phyloP scores from a whole-genome alignment of 2,329 filamentous ascomycete genomes.

The Colletotrichum melonis region DNA sequence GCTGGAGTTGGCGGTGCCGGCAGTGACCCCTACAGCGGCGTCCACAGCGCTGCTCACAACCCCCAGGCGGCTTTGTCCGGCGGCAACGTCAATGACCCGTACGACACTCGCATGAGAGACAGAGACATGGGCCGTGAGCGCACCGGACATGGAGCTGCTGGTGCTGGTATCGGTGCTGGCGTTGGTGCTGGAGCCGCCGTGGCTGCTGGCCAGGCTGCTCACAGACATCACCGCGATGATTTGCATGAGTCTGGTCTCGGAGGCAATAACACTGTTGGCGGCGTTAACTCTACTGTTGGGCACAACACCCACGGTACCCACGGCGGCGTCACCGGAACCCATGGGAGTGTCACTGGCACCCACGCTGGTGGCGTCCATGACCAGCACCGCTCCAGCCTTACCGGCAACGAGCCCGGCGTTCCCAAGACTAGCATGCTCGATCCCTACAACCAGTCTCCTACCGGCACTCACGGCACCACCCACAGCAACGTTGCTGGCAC shows the following conservation, averaged over 20 bases:
- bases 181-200: slow-evolving; percentile 14
- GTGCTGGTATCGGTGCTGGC: slow-evolving; percentile 25
- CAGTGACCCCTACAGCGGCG: slow-evolving; percentile 17
- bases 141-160: slow-evolving; percentile 22
- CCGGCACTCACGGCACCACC: neutral
- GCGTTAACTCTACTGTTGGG: neutral
- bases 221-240: slow-evolving; percentile 29
- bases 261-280: neutral
- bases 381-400: neutral
- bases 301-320: neutral
- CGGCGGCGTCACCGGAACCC: slow-evolving; percentile 1
- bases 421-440: slow-evolving; percentile 35
- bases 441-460: slow-evolving; percentile 24
- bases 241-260: slow-evolving; percentile 18
- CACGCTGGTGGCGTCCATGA: slow-evolving; percentile 6
- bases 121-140: slow-evolving; percentile 34
- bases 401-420: slow-evolving; percentile 15
- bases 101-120: slow-evolving; percentile 33
- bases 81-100: slow-evolving; percentile 19
- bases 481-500: neutral
- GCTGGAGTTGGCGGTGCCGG: slow-evolving; percentile 11
- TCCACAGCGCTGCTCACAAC: slow-evolving; percentile 10
- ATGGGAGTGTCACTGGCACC: neutral
- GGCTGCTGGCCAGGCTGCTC: slow-evolving; percentile 20
- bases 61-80: slow-evolving; percentile 18